A percentile compares a stretch with the other conserved stretches of the same genome.
phyloP scores from a whole-genome alignment of 441 rosid genomes.

The Populus hybrid region DNA sequence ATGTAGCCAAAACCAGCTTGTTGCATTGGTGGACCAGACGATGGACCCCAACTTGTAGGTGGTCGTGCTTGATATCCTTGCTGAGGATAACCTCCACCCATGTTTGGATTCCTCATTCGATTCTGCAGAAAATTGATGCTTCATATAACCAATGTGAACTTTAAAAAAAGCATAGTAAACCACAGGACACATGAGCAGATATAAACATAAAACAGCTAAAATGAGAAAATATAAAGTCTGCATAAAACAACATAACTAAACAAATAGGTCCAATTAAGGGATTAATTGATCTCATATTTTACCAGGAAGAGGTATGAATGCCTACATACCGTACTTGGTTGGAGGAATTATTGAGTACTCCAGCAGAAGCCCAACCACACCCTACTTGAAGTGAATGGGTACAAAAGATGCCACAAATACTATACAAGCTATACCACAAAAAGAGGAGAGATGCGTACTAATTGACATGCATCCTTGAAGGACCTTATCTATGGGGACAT shows the following conservation, averaged over 20 bases:
- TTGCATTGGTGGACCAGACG: slow-evolving; percentile 68
- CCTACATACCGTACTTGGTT: slow-evolving; percentile 98
- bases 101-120: slow-evolving; percentile 73
- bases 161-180: background rate
- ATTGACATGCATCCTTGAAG: slow-evolving; percentile 23
- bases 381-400: slow-evolving; percentile 86
- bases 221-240: background rate
- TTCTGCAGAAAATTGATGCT: slow-evolving; percentile 61
- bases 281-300: slow-evolving; percentile 56
- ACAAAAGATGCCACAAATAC: slow-evolving; percentile 51
- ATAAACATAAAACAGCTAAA: background rate
- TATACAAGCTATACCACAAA: slow-evolving; percentile 46
- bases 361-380: slow-evolving; percentile 98
- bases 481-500: background rate
- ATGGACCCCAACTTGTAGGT: slow-evolving; percentile 70
- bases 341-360: slow-evolving; percentile 89
- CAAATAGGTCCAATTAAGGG: slow-evolving; percentile 33
- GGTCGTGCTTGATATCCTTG: slow-evolving; percentile 92
- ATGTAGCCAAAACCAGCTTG: slow-evolving; percentile 84
- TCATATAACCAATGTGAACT: slow-evolving; percentile 35
- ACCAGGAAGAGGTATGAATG: slow-evolving; percentile 55
- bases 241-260: slow-evolving; percentile 32
- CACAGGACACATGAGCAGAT: background rate
- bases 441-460: slow-evolving; percentile 23
- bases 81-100: slow-evolving; percentile 83